A percentile compares a stretch with the other conserved stretches of the same genome.
Evolutionary conservation across 176 grass and related monocot species (phyloP).

Genomic region (Elaeis guineensis): DNA sequence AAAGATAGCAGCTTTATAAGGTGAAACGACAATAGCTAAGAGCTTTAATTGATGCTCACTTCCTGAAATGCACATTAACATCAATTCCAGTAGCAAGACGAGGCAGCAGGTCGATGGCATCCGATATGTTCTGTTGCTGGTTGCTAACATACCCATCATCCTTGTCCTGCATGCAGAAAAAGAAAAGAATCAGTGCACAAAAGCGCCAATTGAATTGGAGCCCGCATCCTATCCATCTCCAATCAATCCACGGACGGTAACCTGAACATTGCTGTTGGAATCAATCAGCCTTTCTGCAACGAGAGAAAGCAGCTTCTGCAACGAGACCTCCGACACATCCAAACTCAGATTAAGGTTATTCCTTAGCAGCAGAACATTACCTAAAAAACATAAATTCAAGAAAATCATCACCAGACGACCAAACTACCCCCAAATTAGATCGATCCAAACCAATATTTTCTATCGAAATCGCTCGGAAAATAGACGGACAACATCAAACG

Average conservation of each 20-base stretch:
- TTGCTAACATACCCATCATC: slow-evolving; percentile 74
- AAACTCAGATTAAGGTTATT: slow-evolving; percentile 75
- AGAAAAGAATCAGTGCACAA: not conserved
- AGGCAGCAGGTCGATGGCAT: slow-evolving; percentile 80
- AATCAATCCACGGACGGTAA: slow-evolving; percentile 4
- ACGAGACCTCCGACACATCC: slow-evolving; percentile 77
- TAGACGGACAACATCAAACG: not conserved
- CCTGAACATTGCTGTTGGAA: slow-evolving; percentile 65
- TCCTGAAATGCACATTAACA: slow-evolving; percentile 88
- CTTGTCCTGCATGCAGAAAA: slow-evolving; percentile 32
- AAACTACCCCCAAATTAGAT: not conserved
- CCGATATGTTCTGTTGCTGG: slow-evolving; percentile 66
- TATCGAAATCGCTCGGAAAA: too few relatives aligned
- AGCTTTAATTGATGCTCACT: slow-evolving; percentile 29
- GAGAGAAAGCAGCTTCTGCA: slow-evolving; percentile 87
- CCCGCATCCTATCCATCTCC: too few relatives aligned
- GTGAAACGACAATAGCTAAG: too few relatives aligned
- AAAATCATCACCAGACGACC: not conserved
- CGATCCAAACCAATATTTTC: not conserved
- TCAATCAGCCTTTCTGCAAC: slow-evolving; percentile 92
- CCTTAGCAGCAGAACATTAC: slow-evolving; percentile 90
- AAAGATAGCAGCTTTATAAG: not conserved
- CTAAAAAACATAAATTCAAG: slow-evolving; percentile 21
- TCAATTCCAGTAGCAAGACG: slow-evolving; percentile 72
- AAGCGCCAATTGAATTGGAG: too few relatives aligned